Evolutionary conservation across 352 stramenopile species (phyloP).

Genomic region (Discostella stelligera): DNA sequence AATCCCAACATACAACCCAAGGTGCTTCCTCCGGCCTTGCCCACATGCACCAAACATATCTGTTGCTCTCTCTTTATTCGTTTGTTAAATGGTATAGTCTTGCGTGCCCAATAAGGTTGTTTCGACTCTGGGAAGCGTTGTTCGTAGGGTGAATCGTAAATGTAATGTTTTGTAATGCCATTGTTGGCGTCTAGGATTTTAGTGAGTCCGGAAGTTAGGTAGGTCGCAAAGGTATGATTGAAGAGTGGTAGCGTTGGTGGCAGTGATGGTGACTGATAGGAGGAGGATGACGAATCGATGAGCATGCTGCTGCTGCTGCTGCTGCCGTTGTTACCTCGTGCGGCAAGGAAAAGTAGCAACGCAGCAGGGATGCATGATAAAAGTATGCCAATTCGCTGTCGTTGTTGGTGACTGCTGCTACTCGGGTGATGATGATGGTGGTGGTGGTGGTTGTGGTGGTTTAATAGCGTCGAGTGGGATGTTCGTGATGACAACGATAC

Average conservation of each 20-base stretch:
- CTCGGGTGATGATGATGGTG: no score
- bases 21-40: slow-evolving; percentile 42
- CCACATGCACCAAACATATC: slow-evolving; percentile 48
- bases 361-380: not conserved
- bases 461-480: no score
- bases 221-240: slow-evolving; percentile 29
- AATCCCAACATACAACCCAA: slow-evolving; percentile 48
- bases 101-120: slow-evolving; percentile 23
- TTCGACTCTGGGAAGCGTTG: slow-evolving; percentile 13
- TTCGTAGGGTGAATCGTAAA: slow-evolving; percentile 35
- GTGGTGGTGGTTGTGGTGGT: no score
- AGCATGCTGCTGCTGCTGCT: not conserved
- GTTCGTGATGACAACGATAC: no score
- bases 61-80: slow-evolving; percentile 24
- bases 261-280: not conserved
- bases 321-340: not conserved
- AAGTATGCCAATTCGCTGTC: not conserved
- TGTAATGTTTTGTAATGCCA: slow-evolving; percentile 17
- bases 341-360: not conserved
- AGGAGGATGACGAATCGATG: not conserved
- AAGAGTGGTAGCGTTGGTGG: slow-evolving; percentile 14
- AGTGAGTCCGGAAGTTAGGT: slow-evolving; percentile 16
- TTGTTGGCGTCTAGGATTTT: slow-evolving; percentile 8
- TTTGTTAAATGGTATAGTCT: slow-evolving; percentile 40
- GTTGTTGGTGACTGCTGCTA: not conserved